phyloP scores from a whole-genome alignment of 352 stramenopile genomes.

The Globisporangium middletonii region DNA sequence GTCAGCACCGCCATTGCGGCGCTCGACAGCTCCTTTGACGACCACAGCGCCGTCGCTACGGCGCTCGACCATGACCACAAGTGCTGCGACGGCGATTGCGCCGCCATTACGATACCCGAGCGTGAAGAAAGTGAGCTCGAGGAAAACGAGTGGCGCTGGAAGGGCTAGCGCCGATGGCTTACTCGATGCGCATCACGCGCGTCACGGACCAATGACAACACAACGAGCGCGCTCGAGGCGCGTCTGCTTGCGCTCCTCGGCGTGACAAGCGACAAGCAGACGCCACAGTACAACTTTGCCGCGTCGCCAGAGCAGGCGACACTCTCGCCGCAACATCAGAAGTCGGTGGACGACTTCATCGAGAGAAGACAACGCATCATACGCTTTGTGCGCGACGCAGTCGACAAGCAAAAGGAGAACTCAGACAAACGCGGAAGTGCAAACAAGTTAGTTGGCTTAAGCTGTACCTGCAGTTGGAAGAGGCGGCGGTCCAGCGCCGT shows the following conservation, averaged over 20 bases:
- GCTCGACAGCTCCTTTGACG: not conserved
- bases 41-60: not conserved
- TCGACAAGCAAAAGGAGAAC: constrained; percentile 9
- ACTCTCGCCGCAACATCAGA: not conserved
- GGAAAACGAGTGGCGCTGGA: too few species aligned
- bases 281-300: not conserved
- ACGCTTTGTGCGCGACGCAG: not conserved
- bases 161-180: too few species aligned
- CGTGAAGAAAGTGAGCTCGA: not conserved
- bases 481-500: too few species aligned
- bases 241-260: too few species aligned
- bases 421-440: constrained; percentile 19
- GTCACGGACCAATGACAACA: too few species aligned
- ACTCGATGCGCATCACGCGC: too few species aligned
- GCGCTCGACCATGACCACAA: too few species aligned
- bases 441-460: constrained; percentile 17
- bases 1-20: not conserved
- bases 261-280: too few species aligned
- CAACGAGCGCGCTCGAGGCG: too few species aligned
- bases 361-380: not conserved
- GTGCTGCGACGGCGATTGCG: not conserved
- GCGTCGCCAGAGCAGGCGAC: not conserved
- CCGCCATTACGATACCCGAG: not conserved
- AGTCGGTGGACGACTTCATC: not conserved
- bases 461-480: not conserved